These are phyloP conservation scores for Leccinum fallax DNA, from an alignment of 1,284 basidiomycete species.

Conservation along the genomic window DNA sequence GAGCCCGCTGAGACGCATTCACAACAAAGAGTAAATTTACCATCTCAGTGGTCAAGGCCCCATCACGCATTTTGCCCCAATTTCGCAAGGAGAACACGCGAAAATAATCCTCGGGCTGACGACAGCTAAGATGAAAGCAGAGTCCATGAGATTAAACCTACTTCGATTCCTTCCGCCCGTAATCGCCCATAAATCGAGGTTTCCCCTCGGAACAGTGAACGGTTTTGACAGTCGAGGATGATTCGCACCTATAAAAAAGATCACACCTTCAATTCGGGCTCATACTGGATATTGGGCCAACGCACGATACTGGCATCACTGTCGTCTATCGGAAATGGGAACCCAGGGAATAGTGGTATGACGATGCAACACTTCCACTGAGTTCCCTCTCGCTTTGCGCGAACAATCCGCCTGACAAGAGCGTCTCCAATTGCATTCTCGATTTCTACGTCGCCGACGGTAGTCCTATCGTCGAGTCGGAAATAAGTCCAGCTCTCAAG, in stretches of 20 bases:
- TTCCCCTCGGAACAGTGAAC: conserved; percentile 87
- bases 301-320: conserved; percentile 88
- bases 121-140: conserved; percentile 3
- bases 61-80: conserved; percentile 91
- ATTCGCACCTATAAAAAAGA: conserved; percentile 68
- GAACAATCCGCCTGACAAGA: conserved; percentile 88
- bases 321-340: conserved; percentile 92
- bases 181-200: conserved; percentile 91
- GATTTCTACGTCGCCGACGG: conserved; percentile 83
- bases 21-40: conserved; percentile 37
- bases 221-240: conserved; percentile 92
- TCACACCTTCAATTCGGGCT: conserved; percentile 1
- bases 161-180: conserved; percentile 87
- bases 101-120: conserved; percentile 90
- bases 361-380: conserved; percentile 94
- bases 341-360: conserved; percentile 92
- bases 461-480: conserved; percentile 55
- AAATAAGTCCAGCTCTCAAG: conserved; percentile 7
- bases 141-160: conserved; percentile 40
- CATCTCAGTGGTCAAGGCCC: conserved; percentile 89
- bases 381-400: conserved; percentile 81
- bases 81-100: conserved; percentile 89
- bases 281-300: conserved; percentile 13
- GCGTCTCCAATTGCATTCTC: conserved; percentile 97
- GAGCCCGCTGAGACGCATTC: not conserved